A percentile compares a stretch with the other conserved stretches of the same genome.
phyloP scores from a whole-genome alignment of 1,284 basidiomycete species.

The Volvariella surrecta region DNA sequence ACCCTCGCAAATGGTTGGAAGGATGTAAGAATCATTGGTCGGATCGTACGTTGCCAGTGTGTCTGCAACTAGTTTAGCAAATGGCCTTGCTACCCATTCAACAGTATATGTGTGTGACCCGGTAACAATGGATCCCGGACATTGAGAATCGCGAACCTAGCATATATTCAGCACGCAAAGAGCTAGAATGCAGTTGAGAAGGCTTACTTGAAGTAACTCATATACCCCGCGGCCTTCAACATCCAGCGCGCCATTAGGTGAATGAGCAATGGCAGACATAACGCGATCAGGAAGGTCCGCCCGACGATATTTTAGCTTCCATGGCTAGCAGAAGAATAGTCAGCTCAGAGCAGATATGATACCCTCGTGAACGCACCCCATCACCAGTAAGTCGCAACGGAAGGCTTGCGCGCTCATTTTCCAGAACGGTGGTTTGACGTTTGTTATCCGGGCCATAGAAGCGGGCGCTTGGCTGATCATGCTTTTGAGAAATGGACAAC shows the following conservation, averaged over 20 bases:
- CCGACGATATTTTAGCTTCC: slow-evolving; percentile 72
- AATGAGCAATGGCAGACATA: slow-evolving; percentile 39
- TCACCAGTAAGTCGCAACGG: slow-evolving; percentile 84
- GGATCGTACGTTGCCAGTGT: slow-evolving; percentile 46
- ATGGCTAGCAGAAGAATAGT: slow-evolving; percentile 47
- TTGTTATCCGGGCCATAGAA: slow-evolving; percentile 65
- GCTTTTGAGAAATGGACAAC: slow-evolving; percentile 1
- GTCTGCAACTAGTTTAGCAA: slow-evolving; percentile 47
- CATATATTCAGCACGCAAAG: slow-evolving; percentile 9
- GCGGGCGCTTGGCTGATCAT: slow-evolving; percentile 68
- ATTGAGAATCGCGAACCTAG: slow-evolving; percentile 79
- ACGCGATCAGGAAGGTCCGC: slow-evolving; percentile 38
- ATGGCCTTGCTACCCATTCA: slow-evolving; percentile 70
- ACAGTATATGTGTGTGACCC: slow-evolving; percentile 64
- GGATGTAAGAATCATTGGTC: slow-evolving; percentile 60
- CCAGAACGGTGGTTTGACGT: slow-evolving; percentile 62
- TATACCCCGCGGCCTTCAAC: slow-evolving; percentile 72
- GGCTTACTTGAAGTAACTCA: slow-evolving; percentile 58
- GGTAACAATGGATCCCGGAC: slow-evolving; percentile 63
- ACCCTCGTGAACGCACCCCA: slow-evolving; percentile 43
- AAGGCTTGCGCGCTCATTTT: slow-evolving; percentile 65
- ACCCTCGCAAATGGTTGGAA: slow-evolving; percentile 77
- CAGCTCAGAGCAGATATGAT: slow-evolving; percentile 1
- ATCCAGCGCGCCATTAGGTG: slow-evolving; percentile 64
- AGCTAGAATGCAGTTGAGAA: background rate